Conservation (phyloP, 306 rosid genomes). For the Pueraria montana region DNA sequence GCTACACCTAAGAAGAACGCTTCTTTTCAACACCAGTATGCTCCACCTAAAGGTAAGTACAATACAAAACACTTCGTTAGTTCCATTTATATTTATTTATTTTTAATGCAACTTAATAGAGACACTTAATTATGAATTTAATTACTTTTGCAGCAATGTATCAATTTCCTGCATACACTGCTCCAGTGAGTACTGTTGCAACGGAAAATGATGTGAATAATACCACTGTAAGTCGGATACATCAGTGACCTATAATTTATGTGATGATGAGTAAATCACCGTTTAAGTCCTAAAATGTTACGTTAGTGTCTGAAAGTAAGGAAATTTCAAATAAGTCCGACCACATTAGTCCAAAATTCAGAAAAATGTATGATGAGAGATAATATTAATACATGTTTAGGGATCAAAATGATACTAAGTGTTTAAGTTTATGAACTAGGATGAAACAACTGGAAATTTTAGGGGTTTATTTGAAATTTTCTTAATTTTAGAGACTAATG, state of each 20-base stretch:
- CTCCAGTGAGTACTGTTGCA: constrained; percentile 61
- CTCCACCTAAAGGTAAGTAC: constrained; percentile 61
- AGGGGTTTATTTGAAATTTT: background rate
- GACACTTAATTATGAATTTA: constrained; percentile 30
- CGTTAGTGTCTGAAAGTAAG: background rate
- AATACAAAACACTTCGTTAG: background rate
- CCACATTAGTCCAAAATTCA: background rate
- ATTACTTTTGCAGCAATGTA: constrained; percentile 65
- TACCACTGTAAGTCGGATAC: constrained; percentile 73
- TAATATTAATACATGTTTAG: background rate
- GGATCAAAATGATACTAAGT: background rate
- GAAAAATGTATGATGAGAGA: background rate
- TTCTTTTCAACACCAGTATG: constrained; percentile 72
- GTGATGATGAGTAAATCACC: background rate
- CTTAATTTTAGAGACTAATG: background rate
- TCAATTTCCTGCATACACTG: constrained; percentile 69
- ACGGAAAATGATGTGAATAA: constrained; percentile 81
- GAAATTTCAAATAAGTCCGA: background rate
- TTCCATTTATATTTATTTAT: background rate
- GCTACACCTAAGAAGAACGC: constrained; percentile 87
- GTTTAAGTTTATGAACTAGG: background rate
- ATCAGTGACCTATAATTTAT: background rate
- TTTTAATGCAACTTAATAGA: too few species aligned
- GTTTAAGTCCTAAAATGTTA: background rate
- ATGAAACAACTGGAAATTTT: background rate